Base-by-base conservation (phyloP, 2,329 filamentous ascomycete genomes). In the Penicillium hordei region DNA sequence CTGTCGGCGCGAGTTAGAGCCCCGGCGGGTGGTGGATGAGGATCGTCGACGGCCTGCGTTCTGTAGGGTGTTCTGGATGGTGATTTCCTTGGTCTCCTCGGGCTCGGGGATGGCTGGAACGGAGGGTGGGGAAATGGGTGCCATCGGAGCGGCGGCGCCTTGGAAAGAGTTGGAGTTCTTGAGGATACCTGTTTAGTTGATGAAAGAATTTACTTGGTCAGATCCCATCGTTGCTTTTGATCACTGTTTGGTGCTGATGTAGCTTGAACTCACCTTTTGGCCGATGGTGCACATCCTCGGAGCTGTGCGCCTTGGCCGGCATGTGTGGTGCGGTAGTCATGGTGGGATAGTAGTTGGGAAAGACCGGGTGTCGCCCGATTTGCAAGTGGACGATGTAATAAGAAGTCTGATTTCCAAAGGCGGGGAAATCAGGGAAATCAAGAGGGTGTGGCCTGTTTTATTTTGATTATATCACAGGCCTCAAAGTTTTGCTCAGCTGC, bases 41-140 rank as follows among this genome's bases (percentile, higher is more conserved):
- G 90, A 93, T 60, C 91, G 88, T 51, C 91, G 89, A 65, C 89
- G 90, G 34, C 94, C 94, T 45, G 94, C 92, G 80, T 99, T 99
- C 72, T 90, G 86, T 61, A 97, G 86, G 0, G 94, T 99, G 78
- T 99, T 99, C 75, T 93, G 88, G 59, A 97, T 86, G 4, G 92
- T 95, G 68, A 97, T 82, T 72, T 97, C 94, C 78, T 95, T 94
- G 65, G 92, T 76, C 65, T 72, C 86, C 76, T 68, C 80, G 73
- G 65, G 79, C n/a, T 78, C 66, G 77, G 71, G 13, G 62, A 72
- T 43, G 81, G 79, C 55, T 76, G 72, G 62, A 60, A 64, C 51
- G 52, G 60, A 61, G 71, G 55, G 67, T 33, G 63, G 73, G 10
- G 69, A 70, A 57, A 67, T 74, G 8, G 74, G 70, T 61, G 73